These are phyloP conservation scores for Phialophora macrospora DNA, from an alignment of 2,329 filamentous ascomycete genomes.

Conservation along the genomic window DNA sequence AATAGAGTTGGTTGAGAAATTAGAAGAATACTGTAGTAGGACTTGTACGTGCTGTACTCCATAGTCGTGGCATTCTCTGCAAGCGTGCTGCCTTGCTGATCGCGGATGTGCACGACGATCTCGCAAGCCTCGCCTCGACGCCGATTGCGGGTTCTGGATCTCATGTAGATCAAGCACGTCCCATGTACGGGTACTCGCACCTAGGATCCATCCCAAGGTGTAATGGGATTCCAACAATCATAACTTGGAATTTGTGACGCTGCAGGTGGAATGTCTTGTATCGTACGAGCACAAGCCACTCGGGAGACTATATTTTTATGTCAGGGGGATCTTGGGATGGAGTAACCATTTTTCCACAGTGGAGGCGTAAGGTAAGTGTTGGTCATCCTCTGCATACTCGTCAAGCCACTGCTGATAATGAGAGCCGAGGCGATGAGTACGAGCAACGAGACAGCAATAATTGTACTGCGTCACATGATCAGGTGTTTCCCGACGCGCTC, in stretches of 20 bases:
- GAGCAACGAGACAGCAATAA: no score
- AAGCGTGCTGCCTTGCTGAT: not conserved
- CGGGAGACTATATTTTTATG: not conserved
- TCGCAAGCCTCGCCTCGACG: not conserved
- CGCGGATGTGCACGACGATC: not conserved
- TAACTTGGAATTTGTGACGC: not conserved
- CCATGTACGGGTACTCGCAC: not conserved
- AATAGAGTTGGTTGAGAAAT: constrained; percentile 1
- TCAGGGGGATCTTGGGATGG: not conserved
- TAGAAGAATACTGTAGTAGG: no score
- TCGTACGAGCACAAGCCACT: no score
- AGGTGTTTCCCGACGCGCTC: constrained; percentile 11
- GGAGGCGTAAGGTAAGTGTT: not conserved
- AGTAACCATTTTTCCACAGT: not conserved
- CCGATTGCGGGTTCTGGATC: not conserved
- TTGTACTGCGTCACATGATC: constrained; percentile 17
- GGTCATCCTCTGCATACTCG: not conserved
- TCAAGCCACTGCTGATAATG: not conserved
- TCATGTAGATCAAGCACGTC: not conserved
- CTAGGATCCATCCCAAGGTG: not conserved
- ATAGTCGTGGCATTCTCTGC: no score
- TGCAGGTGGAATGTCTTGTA: not conserved
- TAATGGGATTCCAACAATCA: not conserved
- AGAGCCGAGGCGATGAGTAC: not conserved
- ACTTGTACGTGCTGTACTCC: no score